These are phyloP conservation scores for Sistotremastrum niveocremeum DNA, from an alignment of 768 basidiomycete genomes.

Conservation along the genomic window DNA sequence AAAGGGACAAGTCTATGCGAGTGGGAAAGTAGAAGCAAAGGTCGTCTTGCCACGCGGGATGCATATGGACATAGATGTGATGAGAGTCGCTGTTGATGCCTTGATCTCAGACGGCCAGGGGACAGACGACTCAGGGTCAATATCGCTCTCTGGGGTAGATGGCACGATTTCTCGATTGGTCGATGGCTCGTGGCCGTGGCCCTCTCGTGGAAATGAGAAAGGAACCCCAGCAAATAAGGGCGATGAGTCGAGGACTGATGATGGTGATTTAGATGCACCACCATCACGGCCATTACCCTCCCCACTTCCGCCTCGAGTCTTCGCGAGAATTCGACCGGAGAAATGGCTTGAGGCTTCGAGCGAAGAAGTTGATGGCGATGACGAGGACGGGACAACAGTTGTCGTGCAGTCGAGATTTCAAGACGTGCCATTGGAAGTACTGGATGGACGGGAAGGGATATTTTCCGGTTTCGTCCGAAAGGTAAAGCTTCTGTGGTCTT, in stretches of 20 bases:
- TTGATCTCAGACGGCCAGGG: slow-evolving; percentile 65
- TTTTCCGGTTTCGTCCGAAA: slow-evolving; percentile 69
- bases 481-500: slow-evolving; percentile 25
- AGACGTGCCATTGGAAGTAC: slow-evolving; percentile 63
- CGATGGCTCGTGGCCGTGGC: neutral
- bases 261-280: slow-evolving; percentile 15
- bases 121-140: slow-evolving; percentile 18
- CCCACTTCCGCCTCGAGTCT: slow-evolving; percentile 60
- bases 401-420: slow-evolving; percentile 50
- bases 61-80: slow-evolving; percentile 48
- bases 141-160: neutral
- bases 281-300: slow-evolving; percentile 42
- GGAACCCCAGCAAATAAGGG: slow-evolving; percentile 1
- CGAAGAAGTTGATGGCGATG: slow-evolving; percentile 24
- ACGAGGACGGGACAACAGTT: slow-evolving; percentile 40
- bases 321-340: slow-evolving; percentile 59
- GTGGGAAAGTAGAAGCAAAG: slow-evolving; percentile 51
- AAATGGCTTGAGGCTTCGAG: slow-evolving; percentile 46
- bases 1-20: slow-evolving; percentile 37
- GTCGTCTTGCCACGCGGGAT: slow-evolving; percentile 61
- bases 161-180: neutral
- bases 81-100: slow-evolving; percentile 58
- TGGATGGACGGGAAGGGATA: slow-evolving; percentile 64
- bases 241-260: slow-evolving; percentile 5
- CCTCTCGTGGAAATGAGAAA: neutral